Evolutionary conservation across 2,329 filamentous ascomycete species (phyloP), one percentile per base, ranked within the genome.

Genomic region (Sporothrix luriei): DNA sequence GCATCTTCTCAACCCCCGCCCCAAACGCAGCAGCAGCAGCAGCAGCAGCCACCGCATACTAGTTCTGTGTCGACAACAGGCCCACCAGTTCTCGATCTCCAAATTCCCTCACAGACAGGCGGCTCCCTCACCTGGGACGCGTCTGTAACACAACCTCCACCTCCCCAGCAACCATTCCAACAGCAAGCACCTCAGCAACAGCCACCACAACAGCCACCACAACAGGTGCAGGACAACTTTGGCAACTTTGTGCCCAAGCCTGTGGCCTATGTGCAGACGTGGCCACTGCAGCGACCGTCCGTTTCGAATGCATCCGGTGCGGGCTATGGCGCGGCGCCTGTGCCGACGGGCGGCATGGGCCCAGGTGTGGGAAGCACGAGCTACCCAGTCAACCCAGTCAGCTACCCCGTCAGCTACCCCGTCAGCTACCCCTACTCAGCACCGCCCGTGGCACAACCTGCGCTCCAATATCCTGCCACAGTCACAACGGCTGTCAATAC

Each of bases 361-460:
- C 13, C 11, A 11, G 49, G n/a, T 19, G 62, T 38, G 26, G 16
- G 29, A 14, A 29, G 46, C 16, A n/a, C 29, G 16, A 24, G 66
- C 24, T 13, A 13, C 40, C 33, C 40, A 13, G 40, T 43, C 40
- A 43, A 69, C 9, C 21, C 74, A 1, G 49, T 71, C 16, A 79
- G 77, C 4, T 80, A 82, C 72, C 80, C 82, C 1, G n/a, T n/a
- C 40, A 43, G 40, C 40, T 14, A 69, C 9, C 21, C 74, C 1
- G 49, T 71, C 16, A 79, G 77, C 4, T 80, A 82, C 72, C 80
- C 82, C 1, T 80, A 78, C 68, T 83, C 82, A 10, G 81, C 80
- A 33, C 69, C 69, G 38, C 33, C 55, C 19, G 55, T 55, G 13
- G 26, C 52, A 33, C 26, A 14, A 10, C 29, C 29, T 21, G 29